phyloP scores from a whole-genome alignment of 2,329 filamentous ascomycete genomes.

The Pseudogymnoascus sp. region DNA sequence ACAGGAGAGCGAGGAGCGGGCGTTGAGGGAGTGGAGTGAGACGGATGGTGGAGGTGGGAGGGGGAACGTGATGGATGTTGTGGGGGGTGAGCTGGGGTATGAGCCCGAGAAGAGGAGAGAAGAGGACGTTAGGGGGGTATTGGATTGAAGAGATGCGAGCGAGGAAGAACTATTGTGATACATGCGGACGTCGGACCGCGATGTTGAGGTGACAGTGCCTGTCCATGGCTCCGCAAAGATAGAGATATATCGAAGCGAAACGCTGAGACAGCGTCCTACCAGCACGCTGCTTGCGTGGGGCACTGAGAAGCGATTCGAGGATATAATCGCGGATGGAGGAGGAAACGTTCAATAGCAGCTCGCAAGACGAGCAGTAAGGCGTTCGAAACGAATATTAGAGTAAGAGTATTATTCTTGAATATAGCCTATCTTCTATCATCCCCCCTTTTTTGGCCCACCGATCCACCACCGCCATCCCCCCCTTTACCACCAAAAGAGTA shows the following conservation, averaged over 20 bases:
- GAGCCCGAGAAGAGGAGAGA: neutral
- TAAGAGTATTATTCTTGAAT: neutral
- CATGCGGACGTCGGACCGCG: neutral
- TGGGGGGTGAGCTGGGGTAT: neutral
- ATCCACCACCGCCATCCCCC: neutral
- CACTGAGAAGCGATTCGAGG: neutral
- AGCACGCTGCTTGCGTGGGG: neutral
- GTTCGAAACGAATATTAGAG: neutral
- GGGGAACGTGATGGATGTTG: conserved; percentile 1
- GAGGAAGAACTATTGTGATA: neutral
- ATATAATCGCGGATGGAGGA: neutral
- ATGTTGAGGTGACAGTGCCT: neutral
- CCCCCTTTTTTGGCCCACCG: neutral
- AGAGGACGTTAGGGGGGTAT: neutral
- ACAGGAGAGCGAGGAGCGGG: neutral
- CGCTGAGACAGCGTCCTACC: neutral
- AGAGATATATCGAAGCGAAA: neutral
- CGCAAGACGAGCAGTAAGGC: neutral
- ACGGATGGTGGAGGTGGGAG: neutral
- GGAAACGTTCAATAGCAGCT: neutral
- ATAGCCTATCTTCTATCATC: neutral
- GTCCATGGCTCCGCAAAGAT: neutral
- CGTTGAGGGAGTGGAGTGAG: neutral
- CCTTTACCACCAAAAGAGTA: neutral
- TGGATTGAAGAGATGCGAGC: neutral